Evolutionary conservation across 2,329 filamentous ascomycete genomes (phyloP), one percentile per base, ranked within the genome.

Genomic region (Epichloe festucae): DNA sequence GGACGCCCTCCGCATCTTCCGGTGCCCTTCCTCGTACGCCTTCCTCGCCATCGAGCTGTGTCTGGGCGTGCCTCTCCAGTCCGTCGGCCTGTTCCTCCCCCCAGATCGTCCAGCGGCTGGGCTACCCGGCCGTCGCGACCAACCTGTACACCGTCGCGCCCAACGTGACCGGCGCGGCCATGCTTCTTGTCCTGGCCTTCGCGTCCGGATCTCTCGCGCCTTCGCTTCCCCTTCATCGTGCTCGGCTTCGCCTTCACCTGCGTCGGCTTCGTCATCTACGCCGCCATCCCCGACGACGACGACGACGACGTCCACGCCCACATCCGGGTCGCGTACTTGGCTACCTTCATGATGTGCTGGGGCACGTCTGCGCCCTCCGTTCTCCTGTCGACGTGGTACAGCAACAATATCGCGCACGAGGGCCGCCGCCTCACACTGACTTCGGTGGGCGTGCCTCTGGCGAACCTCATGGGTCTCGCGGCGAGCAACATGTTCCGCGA

Each of bases 141-240:
- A 91, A 93, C 59, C 73, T 91, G 0, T 89, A 87, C 67, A 90
- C 87, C 0, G 86, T 91, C 0, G 87, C 87, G 0, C 87, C 87
- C 1, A 91, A 90, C 59, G 75, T 88, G 45, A 80, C 79, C 0
- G 87, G 87, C 1, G 85, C 86, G 0, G 76, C 78, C 1, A 82
- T 89, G 74, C 71, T 90, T 3, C 71, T 91, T 0, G 67, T 89
- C 14, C 71, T 90, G 0, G 86, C 85, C 0, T 90, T 89, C 58
- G 67, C 75, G 4, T 87, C 82, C 2, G 87, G 87, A 91, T 61
- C 74, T 72, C 49, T 72, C 75, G 4, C 74, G 81, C n/a, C 69
- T 83, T 19, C 78, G 85, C 3, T 87, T 84, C 51, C 85, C 85
- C 0, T 89, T 89, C 63, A 84, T 91, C 57, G 79, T 81, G 0